Conservation (phyloP, 805 yeast genomes). For the Lipomyces japonicus region DNA sequence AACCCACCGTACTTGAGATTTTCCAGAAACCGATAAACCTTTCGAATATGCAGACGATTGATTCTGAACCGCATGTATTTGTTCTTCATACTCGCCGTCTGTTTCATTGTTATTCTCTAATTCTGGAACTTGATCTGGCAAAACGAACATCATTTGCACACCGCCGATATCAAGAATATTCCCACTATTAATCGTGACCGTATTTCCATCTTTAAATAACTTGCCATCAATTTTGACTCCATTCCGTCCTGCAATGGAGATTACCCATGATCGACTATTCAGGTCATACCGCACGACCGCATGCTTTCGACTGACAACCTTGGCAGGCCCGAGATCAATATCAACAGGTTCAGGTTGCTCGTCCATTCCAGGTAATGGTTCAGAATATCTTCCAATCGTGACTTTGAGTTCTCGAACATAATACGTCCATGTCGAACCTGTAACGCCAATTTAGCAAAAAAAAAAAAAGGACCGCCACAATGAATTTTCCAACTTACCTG, state of each 20-base stretch:
- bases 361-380: slow-evolving; percentile 28
- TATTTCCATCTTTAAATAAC: slow-evolving; percentile 42
- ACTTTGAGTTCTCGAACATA: slow-evolving; percentile 77
- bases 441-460: neutral
- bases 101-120: slow-evolving; percentile 11
- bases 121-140: slow-evolving; percentile 59
- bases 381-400: slow-evolving; percentile 82
- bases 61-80: slow-evolving; percentile 10
- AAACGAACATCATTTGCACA: slow-evolving; percentile 96
- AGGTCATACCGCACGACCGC: slow-evolving; percentile 78
- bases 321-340: slow-evolving; percentile 94
- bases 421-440: slow-evolving; percentile 73
- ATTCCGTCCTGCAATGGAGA: slow-evolving; percentile 79
- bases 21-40: slow-evolving; percentile 43
- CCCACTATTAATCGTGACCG: slow-evolving; percentile 67
- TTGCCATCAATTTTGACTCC: slow-evolving; percentile 86
- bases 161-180: slow-evolving; percentile 92
- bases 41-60: slow-evolving; percentile 38
- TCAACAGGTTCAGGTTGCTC: slow-evolving; percentile 46
- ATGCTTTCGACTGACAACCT: slow-evolving; percentile 91
- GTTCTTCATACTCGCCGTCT: slow-evolving; percentile 13
- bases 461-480: neutral
- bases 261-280: slow-evolving; percentile 77
- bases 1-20: slow-evolving; percentile 41
- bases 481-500: slow-evolving; percentile 49